Conservation (phyloP, 495 filamentous ascomycete species). For the Schizothecium vesticola region DNA sequence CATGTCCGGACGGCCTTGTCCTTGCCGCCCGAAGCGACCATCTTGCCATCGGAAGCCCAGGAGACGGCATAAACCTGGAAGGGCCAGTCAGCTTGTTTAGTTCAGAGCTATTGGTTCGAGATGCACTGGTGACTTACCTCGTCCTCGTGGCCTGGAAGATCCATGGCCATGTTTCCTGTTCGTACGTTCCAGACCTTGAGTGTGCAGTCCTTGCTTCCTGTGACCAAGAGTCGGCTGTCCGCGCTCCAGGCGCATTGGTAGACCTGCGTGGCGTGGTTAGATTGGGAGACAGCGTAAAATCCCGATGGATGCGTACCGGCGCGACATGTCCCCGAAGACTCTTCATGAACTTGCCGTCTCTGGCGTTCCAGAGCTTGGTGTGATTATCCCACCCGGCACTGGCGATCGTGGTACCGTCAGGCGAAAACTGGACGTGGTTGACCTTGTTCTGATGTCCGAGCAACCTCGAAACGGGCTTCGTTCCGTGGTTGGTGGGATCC, state of each 20-base stretch:
- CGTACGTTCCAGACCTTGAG: conserved; percentile 90
- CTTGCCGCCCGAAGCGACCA: conserved; percentile 68
- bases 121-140: conserved; percentile 69
- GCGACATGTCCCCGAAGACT: conserved; percentile 90
- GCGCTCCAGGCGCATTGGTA: conserved; percentile 88
- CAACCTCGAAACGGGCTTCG: conserved; percentile 80
- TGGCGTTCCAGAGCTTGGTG: conserved; percentile 34
- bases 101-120: background rate
- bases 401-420: conserved; percentile 80
- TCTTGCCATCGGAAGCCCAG: conserved; percentile 41
- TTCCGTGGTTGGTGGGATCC: conserved; percentile 69
- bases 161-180: conserved; percentile 71
- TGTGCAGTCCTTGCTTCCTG: conserved; percentile 85
- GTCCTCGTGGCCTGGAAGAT: conserved; percentile 91
- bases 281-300: background rate
- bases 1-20: conserved; percentile 88
- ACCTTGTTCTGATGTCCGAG: conserved; percentile 94
- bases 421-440: conserved; percentile 91
- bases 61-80: conserved; percentile 51
- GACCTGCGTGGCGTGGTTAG: conserved; percentile 37
- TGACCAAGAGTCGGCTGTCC: conserved; percentile 80
- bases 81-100: background rate
- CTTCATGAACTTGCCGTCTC: conserved; percentile 70
- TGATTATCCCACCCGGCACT: conserved; percentile 83
- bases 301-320: conserved; percentile 33